A percentile compares a stretch with the other conserved stretches of the same genome.
These are phyloP conservation scores for Alternaria panax DNA, from an alignment of 2,329 filamentous ascomycete species.

Conservation along the genomic window DNA sequence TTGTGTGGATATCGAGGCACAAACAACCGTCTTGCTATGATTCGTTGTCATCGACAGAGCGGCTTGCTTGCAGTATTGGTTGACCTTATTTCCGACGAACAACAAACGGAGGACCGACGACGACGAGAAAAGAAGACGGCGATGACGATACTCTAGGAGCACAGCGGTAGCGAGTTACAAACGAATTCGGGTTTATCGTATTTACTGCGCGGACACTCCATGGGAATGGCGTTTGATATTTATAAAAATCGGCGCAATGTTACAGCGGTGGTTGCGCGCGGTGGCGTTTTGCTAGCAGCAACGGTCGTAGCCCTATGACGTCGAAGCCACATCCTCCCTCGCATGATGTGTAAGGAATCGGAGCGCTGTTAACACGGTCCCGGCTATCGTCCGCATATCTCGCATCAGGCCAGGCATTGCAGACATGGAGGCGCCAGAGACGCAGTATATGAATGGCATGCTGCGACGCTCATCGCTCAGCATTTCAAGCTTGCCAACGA, in stretches of 20 bases:
- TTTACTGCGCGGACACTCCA: not conserved
- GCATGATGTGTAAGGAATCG: not conserved
- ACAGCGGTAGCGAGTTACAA: not conserved
- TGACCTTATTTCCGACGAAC: not conserved
- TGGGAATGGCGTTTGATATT: not conserved
- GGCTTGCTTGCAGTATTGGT: not conserved
- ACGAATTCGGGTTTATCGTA: not conserved
- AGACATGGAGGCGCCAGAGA: not conserved
- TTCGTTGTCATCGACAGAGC: not conserved
- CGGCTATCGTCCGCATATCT: not conserved
- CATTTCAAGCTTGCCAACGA: not conserved
- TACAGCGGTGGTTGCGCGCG: not conserved
- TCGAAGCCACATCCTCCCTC: not conserved
- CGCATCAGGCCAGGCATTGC: not conserved
- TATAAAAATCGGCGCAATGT: not conserved
- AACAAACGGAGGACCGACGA: not conserved
- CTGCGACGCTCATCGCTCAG: not conserved
- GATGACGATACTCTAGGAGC: not conserved
- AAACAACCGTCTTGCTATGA: not conserved
- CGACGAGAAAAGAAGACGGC: not conserved
- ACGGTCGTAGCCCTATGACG: not conserved
- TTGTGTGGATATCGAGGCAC: not conserved
- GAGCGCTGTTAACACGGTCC: not conserved
- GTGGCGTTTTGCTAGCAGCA: constrained; percentile 1
- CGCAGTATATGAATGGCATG: not conserved